Percentiles rank a stretch among this genome's conserved stretches.
These are phyloP conservation scores for Fusarium papillatum DNA, from an alignment of 2,329 filamentous ascomycete species.

Conservation along the genomic window DNA sequence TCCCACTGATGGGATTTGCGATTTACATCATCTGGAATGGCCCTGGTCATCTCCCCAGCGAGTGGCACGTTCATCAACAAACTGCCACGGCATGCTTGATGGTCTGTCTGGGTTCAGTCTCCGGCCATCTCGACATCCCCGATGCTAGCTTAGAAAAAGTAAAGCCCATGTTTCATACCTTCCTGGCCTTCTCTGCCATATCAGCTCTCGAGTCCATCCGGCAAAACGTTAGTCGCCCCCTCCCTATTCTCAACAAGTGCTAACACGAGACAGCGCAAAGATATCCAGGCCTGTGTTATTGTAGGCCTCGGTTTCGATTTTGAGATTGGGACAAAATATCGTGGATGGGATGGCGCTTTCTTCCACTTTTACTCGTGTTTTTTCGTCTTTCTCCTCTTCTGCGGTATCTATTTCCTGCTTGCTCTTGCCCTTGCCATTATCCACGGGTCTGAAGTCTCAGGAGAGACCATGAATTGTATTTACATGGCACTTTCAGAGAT, in stretches of 20 bases:
- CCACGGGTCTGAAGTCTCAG: not conserved
- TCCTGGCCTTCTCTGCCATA: not conserved
- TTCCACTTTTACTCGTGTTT: not conserved
- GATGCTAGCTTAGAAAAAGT: not conserved
- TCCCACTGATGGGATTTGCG: not conserved
- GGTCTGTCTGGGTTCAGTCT: not conserved
- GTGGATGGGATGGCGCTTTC: not conserved
- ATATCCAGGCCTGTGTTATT: not conserved
- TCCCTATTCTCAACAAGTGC: not conserved
- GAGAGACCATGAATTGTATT: not conserved
- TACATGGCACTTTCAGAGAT: not conserved
- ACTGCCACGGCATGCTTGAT: not conserved
- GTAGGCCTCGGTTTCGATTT: not conserved
- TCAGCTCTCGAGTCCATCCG: not conserved
- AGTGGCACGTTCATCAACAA: not conserved
- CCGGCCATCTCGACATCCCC: not conserved
- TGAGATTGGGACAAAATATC: not conserved
- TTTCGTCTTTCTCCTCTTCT: not conserved
- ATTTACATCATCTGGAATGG: not conserved
- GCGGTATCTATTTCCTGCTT: not conserved
- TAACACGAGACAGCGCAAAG: not conserved
- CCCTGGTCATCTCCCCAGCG: not conserved
- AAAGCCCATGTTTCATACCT: not conserved
- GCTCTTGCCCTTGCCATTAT: not conserved
- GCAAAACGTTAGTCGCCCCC: not conserved